Conservation (phyloP, 768 basidiomycete genomes). For the Lactifluus rugatus region DNA sequence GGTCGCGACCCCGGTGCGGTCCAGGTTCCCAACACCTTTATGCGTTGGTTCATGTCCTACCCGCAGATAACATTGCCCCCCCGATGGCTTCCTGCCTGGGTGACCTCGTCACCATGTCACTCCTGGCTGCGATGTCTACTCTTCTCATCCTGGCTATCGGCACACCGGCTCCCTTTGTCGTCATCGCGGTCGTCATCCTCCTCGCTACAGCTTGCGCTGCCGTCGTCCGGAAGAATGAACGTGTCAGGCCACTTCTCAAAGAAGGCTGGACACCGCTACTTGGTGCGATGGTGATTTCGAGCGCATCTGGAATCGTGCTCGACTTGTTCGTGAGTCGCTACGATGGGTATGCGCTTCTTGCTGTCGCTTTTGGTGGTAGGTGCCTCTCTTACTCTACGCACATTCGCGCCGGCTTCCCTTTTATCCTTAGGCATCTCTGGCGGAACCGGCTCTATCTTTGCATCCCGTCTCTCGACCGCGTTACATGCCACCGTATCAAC, state of each 20-base stretch:
- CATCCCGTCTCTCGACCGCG: constrained; percentile 83
- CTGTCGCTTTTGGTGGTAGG: constrained; percentile 79
- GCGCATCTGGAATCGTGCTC: constrained; percentile 83
- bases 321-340: constrained; percentile 84
- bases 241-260: constrained; percentile 61
- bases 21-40: not conserved
- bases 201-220: constrained; percentile 41
- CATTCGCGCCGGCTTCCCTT: not conserved
- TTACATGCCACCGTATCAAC: constrained; percentile 53
- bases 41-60: not conserved
- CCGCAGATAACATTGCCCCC: constrained; percentile 86
- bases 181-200: constrained; percentile 40
- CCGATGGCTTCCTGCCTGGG: constrained; percentile 90
- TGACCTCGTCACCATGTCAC: constrained; percentile 81
- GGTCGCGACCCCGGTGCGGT: constrained; percentile 73
- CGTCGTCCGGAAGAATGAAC: constrained; percentile 52
- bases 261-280: constrained; percentile 90
- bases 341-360: constrained; percentile 79
- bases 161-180: constrained; percentile 51
- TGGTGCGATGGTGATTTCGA: constrained; percentile 81
- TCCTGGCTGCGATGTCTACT: constrained; percentile 68
- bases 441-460: constrained; percentile 81
- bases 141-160: constrained; percentile 56
- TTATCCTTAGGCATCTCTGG: constrained; percentile 64
- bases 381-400: constrained; percentile 2